Base-by-base conservation (phyloP, 768 basidiomycete genomes). In the Russula foetens region DNA sequence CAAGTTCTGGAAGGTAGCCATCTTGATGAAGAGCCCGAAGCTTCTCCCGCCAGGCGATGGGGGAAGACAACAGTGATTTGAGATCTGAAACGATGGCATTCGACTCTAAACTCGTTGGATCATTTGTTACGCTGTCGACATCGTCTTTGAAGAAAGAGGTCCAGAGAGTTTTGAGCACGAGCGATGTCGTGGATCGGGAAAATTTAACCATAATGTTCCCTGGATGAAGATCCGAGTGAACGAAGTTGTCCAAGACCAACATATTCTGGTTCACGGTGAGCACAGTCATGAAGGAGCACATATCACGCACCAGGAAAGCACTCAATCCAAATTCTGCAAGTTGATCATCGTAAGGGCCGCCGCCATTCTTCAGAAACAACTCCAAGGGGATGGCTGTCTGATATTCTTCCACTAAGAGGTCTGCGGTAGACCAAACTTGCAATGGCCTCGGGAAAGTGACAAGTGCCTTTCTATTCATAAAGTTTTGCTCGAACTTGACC, bases 161-260 rank as follows among this genome's bases (percentile, higher is more conserved):
- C 67, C 84, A 81, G 53, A 92, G 73, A 65, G 81, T 83, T 63
- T 77, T 73, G 44, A 92, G 72, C 48, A 91, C 75, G 66, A 84
- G 77, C 46, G 76, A 73, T 0, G 91, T 88, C 0, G 84, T 81
- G 9, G 88, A 92, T 70, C 90, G 91, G 69, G 84, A 87, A 76
- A 98, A 98, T 71, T 96, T 97, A 76, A 99, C 84, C 86, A 97
- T 90, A 73, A 98, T 95, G 71, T 98, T 98, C 31, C 96, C 96
- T 3, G 91, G 89, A 71, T 92, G 91, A 23, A 92, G 81, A 69
- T 92, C 91, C 4, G 90, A 80, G 71, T 98, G 97, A 11, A 96
- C 93, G 73, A 97, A 99, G 73, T 99, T 98, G 73, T 99, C 97
- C 47, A 99, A 77, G 1, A 99, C 77, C 21, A 99, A 83, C 97